phyloP scores from a whole-genome alignment of 1,284 basidiomycete genomes.

The Meira miltonrushii region DNA sequence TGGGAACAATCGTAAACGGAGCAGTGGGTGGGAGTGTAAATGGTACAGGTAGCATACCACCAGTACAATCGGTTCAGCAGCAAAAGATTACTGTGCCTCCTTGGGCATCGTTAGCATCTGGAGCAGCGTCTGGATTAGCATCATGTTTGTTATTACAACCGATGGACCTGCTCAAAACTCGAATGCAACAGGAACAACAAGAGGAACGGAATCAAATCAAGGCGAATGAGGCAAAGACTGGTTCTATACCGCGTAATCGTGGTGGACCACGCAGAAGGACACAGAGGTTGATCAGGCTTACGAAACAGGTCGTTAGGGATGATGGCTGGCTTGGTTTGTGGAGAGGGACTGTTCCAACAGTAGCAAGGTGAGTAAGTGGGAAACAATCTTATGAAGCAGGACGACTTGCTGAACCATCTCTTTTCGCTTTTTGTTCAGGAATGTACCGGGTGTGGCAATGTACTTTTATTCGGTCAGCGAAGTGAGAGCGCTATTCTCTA shows the following conservation, averaged over 20 bases:
- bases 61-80: too few species aligned
- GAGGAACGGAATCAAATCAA: neutral
- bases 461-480: conserved; percentile 51
- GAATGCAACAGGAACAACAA: conserved; percentile 38
- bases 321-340: conserved; percentile 44
- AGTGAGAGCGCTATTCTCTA: conserved; percentile 30
- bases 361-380: conserved; percentile 18
- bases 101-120: conserved; percentile 42
- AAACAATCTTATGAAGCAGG: neutral
- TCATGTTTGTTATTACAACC: conserved; percentile 50
- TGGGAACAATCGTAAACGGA: too few species aligned
- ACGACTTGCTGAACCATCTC: conserved; percentile 10
- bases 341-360: conserved; percentile 47
- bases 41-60: too few species aligned
- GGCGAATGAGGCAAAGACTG: neutral
- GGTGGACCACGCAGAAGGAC: conserved; percentile 18
- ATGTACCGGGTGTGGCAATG: conserved; percentile 50
- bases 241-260: neutral
- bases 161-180: conserved; percentile 50
- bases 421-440: conserved; percentile 20
- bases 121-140: conserved; percentile 42
- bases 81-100: conserved; percentile 22
- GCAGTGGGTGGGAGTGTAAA: too few species aligned
- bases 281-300: conserved; percentile 23
- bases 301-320: conserved; percentile 21